Conservation (phyloP, 306 rosid genomes). For the Gastrolobium villosum region DNA sequence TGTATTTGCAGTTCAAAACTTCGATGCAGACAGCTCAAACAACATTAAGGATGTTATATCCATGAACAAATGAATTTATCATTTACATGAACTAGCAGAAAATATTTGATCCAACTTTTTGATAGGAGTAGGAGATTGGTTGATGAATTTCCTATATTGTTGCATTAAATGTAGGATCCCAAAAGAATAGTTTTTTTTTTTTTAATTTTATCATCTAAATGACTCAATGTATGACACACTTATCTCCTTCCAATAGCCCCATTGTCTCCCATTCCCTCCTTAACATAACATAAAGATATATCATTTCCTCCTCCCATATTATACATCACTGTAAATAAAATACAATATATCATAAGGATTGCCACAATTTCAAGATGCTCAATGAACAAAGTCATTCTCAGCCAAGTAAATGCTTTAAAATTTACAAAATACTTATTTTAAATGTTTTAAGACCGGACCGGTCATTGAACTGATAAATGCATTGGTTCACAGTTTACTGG, state of each 20-base stretch:
- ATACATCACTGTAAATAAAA: constrained; percentile 1
- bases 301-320: constrained; percentile 1
- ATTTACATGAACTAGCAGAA: neutral
- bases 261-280: neutral
- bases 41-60: neutral
- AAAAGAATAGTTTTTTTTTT: neutral
- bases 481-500: neutral
- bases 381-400: constrained; percentile 28
- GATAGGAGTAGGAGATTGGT: neutral
- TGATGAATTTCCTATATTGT: neutral
- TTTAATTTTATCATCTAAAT: neutral
- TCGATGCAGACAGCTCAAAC: constrained; percentile 7
- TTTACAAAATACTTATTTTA: neutral
- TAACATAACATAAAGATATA: constrained; percentile 2
- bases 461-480: neutral
- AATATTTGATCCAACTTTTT: constrained; percentile 2
- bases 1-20: constrained; percentile 5
- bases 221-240: constrained; percentile 7
- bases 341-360: neutral
- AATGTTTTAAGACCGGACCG: neutral
- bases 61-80: neutral
- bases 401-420: constrained; percentile 29
- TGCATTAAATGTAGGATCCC: constrained; percentile 16
- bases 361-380: constrained; percentile 20
- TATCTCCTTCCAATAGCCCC: constrained; percentile 16